Evolutionary conservation across 2,329 filamentous ascomycete genomes (phyloP).

Genomic region (Pseudogymnoascus sp.): DNA sequence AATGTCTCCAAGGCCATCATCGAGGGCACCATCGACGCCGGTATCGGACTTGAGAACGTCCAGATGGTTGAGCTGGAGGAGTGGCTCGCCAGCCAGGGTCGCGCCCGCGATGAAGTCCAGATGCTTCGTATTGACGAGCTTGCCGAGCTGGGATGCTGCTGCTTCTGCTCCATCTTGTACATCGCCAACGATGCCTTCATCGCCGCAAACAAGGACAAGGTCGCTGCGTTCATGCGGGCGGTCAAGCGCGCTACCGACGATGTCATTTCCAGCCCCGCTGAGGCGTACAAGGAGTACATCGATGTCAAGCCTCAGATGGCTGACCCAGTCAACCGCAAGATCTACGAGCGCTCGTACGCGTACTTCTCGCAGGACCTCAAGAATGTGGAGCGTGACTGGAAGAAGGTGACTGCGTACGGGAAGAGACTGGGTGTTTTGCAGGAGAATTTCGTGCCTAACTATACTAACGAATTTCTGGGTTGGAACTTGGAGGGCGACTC

Average conservation of each 20-base stretch:
- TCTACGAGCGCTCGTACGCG: conserved; percentile 70
- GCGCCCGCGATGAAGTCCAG: conserved; percentile 59
- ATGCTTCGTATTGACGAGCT: conserved; percentile 78
- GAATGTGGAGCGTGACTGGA: conserved; percentile 68
- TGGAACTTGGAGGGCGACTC: conserved; percentile 61
- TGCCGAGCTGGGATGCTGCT: conserved; percentile 72
- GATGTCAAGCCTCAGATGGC: conserved; percentile 66
- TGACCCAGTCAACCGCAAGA: conserved; percentile 62
- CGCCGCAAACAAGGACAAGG: conserved; percentile 55
- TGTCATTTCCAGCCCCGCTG: conserved; percentile 54
- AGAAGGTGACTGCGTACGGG: conserved; percentile 69
- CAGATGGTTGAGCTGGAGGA: conserved; percentile 78
- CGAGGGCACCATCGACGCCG: conserved; percentile 63
- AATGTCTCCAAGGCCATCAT: conserved; percentile 73
- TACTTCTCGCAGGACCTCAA: conserved; percentile 69
- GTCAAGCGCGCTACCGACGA: conserved; percentile 69
- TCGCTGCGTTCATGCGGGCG: conserved; percentile 60
- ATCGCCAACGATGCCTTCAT: conserved; percentile 65
- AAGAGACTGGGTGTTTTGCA: conserved; percentile 63
- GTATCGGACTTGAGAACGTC: conserved; percentile 71
- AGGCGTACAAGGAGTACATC: conserved; percentile 60
- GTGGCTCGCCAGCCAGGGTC: conserved; percentile 58
- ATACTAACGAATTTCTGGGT: conserved; percentile 62
- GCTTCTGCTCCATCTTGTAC: conserved; percentile 76
- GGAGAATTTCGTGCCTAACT: conserved; percentile 60